Base-by-base conservation (phyloP, 225 moss, liverwort and hornwort species). In the Pleurozium schreberi region DNA sequence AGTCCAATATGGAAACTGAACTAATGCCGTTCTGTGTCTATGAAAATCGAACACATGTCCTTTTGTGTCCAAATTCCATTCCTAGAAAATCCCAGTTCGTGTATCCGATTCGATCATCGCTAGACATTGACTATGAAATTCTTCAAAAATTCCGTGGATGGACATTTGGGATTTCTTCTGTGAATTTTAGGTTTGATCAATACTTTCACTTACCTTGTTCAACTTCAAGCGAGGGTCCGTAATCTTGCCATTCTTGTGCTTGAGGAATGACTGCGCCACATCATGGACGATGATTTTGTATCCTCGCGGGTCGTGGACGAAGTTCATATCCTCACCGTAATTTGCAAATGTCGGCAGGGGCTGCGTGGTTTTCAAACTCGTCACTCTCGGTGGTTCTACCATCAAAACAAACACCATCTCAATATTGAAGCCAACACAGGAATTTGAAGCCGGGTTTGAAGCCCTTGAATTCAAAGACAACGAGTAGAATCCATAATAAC, bases 351-450 rank as follows among this genome's bases (percentile, higher is more conserved):
- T 96, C 15, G 92, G 86, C 12, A 94, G 64, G 49, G 98, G 96
- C 68, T 96, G 93, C 61, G 96, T 94, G 89, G 87, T 95, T 69
- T 92, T 93, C 92, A 98, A 91, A 90, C 98, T 98, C 40, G 95
- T 98, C 86, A 95, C 94, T 85, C 96, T 90, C 14, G 96, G 89
- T 7, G 96, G 98, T 84, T 98, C 96, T 98, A 88, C 50, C 42
- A 70, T 53, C 55, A 26, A 78, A 75, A 61, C 57, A 52, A 71
- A 26, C 36, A 47, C 30, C 30, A 73, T 59, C 40, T 63, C 86
- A 86, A 26, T 13, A 65, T 61, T 45, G 52, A n/a, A 11, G 52
- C 9, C 75, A 62, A 7, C 17, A 38, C 52, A 57, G 33, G 58
- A 58, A 42, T 50, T 42, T 34, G 40, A 43, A 71, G 19, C 43